These are phyloP conservation scores for Gillenia trifoliata DNA, from an alignment of 306 rosid genomes.

Conservation along the genomic window DNA sequence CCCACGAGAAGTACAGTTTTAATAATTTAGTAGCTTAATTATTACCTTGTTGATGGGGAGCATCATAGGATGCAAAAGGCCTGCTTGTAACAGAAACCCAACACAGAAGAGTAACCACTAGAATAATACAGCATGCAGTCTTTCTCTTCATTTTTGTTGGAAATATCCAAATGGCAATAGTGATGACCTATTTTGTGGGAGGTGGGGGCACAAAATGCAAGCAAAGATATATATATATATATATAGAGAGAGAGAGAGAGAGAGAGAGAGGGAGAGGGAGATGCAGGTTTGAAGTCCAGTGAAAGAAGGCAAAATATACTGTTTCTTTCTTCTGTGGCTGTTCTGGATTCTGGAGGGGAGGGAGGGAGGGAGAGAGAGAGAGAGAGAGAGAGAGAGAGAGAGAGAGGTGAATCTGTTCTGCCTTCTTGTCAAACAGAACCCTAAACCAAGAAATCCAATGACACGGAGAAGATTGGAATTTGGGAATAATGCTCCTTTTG, in stretches of 20 bases:
- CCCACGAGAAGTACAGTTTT: background rate
- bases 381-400: background rate
- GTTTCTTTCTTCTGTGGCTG: background rate
- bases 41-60: slow-evolving; percentile 16
- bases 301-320: slow-evolving; percentile 1
- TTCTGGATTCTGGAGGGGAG: no score
- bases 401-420: background rate
- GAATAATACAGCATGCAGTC: background rate
- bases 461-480: background rate
- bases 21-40: background rate
- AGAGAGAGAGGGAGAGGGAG: slow-evolving; percentile 6
- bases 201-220: background rate
- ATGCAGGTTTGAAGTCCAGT: background rate
- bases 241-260: background rate
- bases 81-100: slow-evolving; percentile 24
- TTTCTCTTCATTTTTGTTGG: slow-evolving; percentile 15
- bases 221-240: background rate
- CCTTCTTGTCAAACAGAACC: slow-evolving; percentile 9
- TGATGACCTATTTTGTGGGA: background rate
- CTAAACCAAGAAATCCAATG: background rate
- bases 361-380: no score
- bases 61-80: slow-evolving; percentile 2
- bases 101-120: slow-evolving; percentile 4
- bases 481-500: background rate
- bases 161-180: background rate